A percentile compares a stretch with the other conserved stretches of the same genome.
Conservation (phyloP, 1,139 yeast genomes). For the Suhomyces bolitotheri region DNA sequence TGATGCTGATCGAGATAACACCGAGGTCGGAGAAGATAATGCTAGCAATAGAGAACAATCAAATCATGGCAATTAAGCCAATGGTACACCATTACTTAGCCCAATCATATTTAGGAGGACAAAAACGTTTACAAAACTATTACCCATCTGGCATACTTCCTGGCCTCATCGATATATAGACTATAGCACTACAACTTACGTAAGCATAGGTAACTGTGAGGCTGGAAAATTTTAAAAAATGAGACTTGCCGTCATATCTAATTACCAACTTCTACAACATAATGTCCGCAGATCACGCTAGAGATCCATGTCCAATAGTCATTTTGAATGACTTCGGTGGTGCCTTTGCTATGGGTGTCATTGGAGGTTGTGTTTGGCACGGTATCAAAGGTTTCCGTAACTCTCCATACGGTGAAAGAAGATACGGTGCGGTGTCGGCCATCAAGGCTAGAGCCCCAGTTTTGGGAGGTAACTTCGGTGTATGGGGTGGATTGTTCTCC, state of each 20-base stretch:
- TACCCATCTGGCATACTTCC: no score
- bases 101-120: no score
- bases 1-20: no score
- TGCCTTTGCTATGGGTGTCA: conserved; percentile 97
- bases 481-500: conserved; percentile 98
- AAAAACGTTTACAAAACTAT: no score
- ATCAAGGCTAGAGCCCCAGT: conserved; percentile 97
- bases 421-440: conserved; percentile 85
- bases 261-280: conserved; percentile 11
- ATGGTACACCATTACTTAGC: no score
- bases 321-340: conserved; percentile 97
- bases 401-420: conserved; percentile 94
- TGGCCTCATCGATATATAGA: neutral
- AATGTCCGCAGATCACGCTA: conserved; percentile 94
- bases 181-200: neutral
- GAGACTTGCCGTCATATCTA: conserved; percentile 4
- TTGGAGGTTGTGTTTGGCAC: conserved; percentile 99
- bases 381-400: conserved; percentile 98
- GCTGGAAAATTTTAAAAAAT: conserved; percentile 8
- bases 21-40: no score
- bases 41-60: no score
- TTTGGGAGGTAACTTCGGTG: conserved; percentile 98
- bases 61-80: no score
- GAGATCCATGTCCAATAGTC: conserved; percentile 99
- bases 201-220: conserved; percentile 2